Base-by-base conservation (phyloP, 2,329 filamentous ascomycete species). In the Exophiala alcalophila region DNA sequence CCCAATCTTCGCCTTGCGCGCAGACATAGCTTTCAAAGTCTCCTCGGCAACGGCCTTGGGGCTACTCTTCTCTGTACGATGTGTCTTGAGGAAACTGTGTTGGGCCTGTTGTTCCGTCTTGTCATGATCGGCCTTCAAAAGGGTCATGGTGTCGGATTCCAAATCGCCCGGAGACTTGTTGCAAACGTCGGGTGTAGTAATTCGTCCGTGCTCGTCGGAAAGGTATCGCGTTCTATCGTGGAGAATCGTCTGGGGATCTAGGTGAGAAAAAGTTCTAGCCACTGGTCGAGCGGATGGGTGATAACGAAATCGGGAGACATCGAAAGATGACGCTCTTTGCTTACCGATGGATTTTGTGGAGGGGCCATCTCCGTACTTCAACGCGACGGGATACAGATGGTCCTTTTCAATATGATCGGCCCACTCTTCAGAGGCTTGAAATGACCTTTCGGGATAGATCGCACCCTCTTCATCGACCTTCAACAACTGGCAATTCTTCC, bases 361-460 rank as follows among this genome's bases (percentile, higher is more conserved):
- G 28, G 77, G 77, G 38, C 79, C 78, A 63, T 81, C 77, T n/a
- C 78, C 78, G 29, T 74, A 64, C 52, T 69, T 65, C 72, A 76
- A 76, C n/a, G 73, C 73, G 29, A 80, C 56, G 12, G 71, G 65
- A 14, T 62, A 59, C n/a, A 82, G 57, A 59, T 83, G 79, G 14
- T 56, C 58, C 21, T 65, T 58, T 43, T 74, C 67, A 16, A 81
- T 56, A 55, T 83, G 79, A 15, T 63, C 59, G 37, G 67, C 60
- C 68, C 78, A 76, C 10, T 63, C 55, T 8, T 61, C 60, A 20
- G 66, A 58, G 6, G 59, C 56, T 6, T 56, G 54, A 47, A 74
- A 75, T 18, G 54, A 54, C 19, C 47, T 32, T 4, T 42, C 53
- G 9, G 44, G 37, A 34, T 53, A 43, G 1, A 43, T 31, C 30